Evolutionary conservation across 176 grass and related monocot genomes (phyloP), one percentile per base, ranked within the genome.

Genomic region (Poa pratensis): DNA sequence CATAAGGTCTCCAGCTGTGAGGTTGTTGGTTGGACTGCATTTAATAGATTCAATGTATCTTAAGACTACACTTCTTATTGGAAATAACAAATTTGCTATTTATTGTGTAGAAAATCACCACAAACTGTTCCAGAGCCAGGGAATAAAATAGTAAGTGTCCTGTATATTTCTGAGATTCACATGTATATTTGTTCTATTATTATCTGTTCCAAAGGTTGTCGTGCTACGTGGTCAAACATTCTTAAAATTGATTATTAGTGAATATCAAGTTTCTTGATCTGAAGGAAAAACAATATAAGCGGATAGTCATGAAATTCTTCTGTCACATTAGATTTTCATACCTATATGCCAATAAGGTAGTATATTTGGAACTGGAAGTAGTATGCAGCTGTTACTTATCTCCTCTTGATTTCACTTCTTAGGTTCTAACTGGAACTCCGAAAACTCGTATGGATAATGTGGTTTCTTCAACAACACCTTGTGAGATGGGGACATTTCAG

Each of bases 81-180:
- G 15, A 84, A 83, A 27, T 94, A 74, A 88, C 11, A 7, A 13
- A 27, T 74, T 82, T 81, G 40, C 84, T 75, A 80, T 76, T 74
- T 87, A 37, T 79, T 42, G 57, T 91, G 95, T 91, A 97, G 93
- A 88, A 90, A 75, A 90, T 95, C 89, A 87, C 76, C 76, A 43
- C 63, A 78, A 83, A 91, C 76, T 84, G 59, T 69, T 82, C 59
- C 83, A 63, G 77, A 85, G 52, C 24, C 39, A 40, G 84, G 52
- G 39, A 77, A 42, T 59, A 30, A 87, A 77, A 79, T 40, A 46
- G 92, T 97, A 94, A 53, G 76, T 75, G 23, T 67, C 23, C 75
- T 69, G 30, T 66, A 78, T 57, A 81, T 77, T 69, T 77, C 43
- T 70, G 35, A 78, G 50, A 24, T 39, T 73, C 50, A 22, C 9